Conservation (phyloP, 2,329 filamentous ascomycete genomes). For the Exophiala sp. region DNA sequence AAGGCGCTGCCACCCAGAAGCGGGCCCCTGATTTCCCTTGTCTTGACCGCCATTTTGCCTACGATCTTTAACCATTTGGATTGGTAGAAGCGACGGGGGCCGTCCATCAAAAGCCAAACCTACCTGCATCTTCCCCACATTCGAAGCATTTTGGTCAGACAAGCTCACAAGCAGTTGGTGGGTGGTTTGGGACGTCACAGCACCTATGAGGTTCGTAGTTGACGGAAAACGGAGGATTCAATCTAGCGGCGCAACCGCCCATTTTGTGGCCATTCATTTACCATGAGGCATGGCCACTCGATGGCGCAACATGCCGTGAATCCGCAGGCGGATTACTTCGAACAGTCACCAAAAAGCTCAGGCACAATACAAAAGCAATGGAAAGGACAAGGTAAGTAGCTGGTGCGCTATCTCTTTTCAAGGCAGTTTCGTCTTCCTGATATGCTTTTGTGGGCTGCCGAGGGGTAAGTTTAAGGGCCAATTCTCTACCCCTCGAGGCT, state of each 20-base stretch:
- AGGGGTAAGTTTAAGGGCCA: slow-evolving; percentile 2
- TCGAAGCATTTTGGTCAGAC: slow-evolving; percentile 11
- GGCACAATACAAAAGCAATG: too few relatives aligned
- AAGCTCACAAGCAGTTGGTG: slow-evolving; percentile 5
- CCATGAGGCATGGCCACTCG: background rate
- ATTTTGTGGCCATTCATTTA: background rate
- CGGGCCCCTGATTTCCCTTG: slow-evolving; percentile 7
- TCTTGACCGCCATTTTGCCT: slow-evolving; percentile 22
- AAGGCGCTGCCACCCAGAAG: background rate
- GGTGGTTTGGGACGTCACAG: background rate
- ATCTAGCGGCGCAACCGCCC: slow-evolving; percentile 7
- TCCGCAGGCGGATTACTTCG: too few relatives aligned
- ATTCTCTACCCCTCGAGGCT: background rate
- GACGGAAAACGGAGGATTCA: slow-evolving; percentile 7
- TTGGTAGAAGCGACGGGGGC: slow-evolving; percentile 9
- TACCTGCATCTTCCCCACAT: slow-evolving; percentile 12
- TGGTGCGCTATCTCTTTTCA: too few relatives aligned
- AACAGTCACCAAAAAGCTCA: too few relatives aligned
- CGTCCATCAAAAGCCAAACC: slow-evolving; percentile 2
- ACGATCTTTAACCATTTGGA: slow-evolving; percentile 3
- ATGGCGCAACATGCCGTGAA: too few relatives aligned
- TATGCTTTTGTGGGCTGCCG: background rate
- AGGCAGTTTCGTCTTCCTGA: too few relatives aligned
- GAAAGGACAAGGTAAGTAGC: too few relatives aligned
- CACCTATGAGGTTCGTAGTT: background rate